phyloP scores from a whole-genome alignment of 305 asterid species.

The Solanum chacoense region DNA sequence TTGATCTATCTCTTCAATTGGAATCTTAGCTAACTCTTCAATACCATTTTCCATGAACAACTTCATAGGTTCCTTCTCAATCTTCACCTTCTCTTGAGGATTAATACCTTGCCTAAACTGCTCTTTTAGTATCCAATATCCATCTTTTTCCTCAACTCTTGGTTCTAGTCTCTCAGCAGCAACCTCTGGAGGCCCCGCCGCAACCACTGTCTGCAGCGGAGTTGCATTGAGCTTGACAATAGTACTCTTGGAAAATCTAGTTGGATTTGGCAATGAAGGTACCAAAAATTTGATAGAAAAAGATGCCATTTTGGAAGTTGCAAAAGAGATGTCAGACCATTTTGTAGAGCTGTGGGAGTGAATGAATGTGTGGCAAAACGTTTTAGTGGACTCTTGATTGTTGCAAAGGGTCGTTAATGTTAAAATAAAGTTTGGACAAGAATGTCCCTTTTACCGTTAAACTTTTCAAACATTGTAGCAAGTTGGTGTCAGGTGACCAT shows the following conservation, averaged over 20 bases:
- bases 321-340: constrained; percentile 20
- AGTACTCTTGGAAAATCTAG: constrained; percentile 1
- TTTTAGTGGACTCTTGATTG: constrained; percentile 36
- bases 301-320: constrained; percentile 41
- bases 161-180: constrained; percentile 57
- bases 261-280: constrained; percentile 30
- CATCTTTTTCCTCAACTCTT: constrained; percentile 61
- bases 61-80: constrained; percentile 83
- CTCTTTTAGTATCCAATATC: constrained; percentile 74
- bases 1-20: constrained; percentile 64
- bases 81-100: constrained; percentile 81
- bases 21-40: constrained; percentile 49
- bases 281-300: constrained; percentile 41
- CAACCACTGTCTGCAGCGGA: constrained; percentile 49
- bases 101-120: constrained; percentile 65
- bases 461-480: neutral
- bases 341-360: constrained; percentile 21
- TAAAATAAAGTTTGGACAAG: neutral
- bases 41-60: constrained; percentile 81
- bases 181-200: constrained; percentile 22
- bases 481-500: neutral
- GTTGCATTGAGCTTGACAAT: constrained; percentile 37
- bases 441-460: neutral
- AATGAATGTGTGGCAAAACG: neutral
- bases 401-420: constrained; percentile 41